Percentiles rank a stretch among this genome's conserved stretches.
Evolutionary conservation across 2,329 filamentous ascomycete genomes (phyloP).

Genomic region (Incumbomyces lentus): DNA sequence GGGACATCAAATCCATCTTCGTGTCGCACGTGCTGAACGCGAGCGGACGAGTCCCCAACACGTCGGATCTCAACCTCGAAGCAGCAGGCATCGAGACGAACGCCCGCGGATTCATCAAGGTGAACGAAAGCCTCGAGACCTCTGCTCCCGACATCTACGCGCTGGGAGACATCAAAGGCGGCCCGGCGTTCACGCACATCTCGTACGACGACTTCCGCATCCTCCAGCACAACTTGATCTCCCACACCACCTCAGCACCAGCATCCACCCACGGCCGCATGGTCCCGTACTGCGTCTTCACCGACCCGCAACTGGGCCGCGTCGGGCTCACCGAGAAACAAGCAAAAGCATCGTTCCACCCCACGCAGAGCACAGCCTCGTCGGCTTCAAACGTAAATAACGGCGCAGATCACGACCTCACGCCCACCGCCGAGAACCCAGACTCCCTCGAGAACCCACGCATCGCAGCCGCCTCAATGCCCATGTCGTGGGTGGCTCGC

Average conservation of each 20-base stretch:
- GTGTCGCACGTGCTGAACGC: slow-evolving; percentile 43
- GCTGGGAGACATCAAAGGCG: slow-evolving; percentile 43
- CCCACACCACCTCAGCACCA: slow-evolving; percentile 15
- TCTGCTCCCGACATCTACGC: slow-evolving; percentile 36
- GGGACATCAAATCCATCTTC: slow-evolving; percentile 17
- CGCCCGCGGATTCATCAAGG: slow-evolving; percentile 34
- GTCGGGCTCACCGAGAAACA: slow-evolving; percentile 40
- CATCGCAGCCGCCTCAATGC: slow-evolving; percentile 40
- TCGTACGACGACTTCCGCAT: slow-evolving; percentile 48
- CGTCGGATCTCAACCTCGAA: slow-evolving; percentile 34
- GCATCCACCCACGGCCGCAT: slow-evolving; percentile 26
- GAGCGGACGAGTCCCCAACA: slow-evolving; percentile 42
- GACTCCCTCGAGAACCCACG: slow-evolving; percentile 10
- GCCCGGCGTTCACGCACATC: slow-evolving; percentile 46
- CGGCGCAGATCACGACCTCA: not conserved
- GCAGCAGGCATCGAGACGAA: slow-evolving; percentile 34
- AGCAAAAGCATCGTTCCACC: slow-evolving; percentile 16
- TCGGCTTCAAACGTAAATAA: not conserved
- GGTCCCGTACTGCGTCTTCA: slow-evolving; percentile 43
- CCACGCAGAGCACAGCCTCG: not conserved
- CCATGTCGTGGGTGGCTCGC: slow-evolving; percentile 42
- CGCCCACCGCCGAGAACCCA: slow-evolving; percentile 2
- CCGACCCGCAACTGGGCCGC: slow-evolving; percentile 44
- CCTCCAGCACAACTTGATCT: slow-evolving; percentile 36
- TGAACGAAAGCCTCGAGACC: slow-evolving; percentile 38